Evolutionary conservation across 805 yeast species (phyloP).

Genomic region (Jamesozyma piceae): DNA sequence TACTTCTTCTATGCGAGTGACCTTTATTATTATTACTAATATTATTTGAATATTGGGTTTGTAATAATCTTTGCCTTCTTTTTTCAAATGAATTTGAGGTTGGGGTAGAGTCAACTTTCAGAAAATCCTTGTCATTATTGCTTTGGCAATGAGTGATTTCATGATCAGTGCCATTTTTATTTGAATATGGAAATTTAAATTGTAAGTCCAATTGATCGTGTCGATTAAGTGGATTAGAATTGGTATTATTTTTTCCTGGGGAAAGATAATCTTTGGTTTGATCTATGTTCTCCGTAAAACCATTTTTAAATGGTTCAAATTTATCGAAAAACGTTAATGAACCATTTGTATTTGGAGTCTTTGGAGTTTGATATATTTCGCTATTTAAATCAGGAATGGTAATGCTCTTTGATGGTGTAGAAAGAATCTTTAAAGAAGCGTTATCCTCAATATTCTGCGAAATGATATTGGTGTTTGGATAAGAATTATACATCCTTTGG

Average conservation of each 20-base stretch:
- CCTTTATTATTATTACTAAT: slow-evolving; percentile 3
- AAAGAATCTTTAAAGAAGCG: slow-evolving; percentile 17
- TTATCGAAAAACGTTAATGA: slow-evolving; percentile 20
- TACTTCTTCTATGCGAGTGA: slow-evolving; percentile 28
- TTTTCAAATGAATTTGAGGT: slow-evolving; percentile 11
- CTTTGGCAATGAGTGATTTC: neutral
- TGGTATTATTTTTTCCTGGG: neutral
- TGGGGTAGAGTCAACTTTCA: slow-evolving; percentile 9
- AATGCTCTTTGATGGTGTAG: slow-evolving; percentile 24
- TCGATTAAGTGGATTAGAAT: neutral
- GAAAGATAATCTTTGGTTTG: too few species aligned
- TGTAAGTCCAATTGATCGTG: slow-evolving; percentile 12
- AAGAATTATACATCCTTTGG: neutral
- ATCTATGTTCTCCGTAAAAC: too few species aligned
- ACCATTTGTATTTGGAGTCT: slow-evolving; percentile 10
- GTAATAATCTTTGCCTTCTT: slow-evolving; percentile 17
- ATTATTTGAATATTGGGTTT: slow-evolving; percentile 1
- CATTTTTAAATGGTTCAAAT: slow-evolving; percentile 8
- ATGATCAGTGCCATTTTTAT: neutral
- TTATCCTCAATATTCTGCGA: neutral
- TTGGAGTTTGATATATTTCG: slow-evolving; percentile 9
- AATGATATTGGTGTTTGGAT: neutral
- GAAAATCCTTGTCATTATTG: slow-evolving; percentile 9
- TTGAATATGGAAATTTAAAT: slow-evolving; percentile 19
- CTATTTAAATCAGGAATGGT: slow-evolving; percentile 21